Evolutionary conservation across 768 basidiomycete species (phyloP).

Genomic region (Leccinum longicurvipes): DNA sequence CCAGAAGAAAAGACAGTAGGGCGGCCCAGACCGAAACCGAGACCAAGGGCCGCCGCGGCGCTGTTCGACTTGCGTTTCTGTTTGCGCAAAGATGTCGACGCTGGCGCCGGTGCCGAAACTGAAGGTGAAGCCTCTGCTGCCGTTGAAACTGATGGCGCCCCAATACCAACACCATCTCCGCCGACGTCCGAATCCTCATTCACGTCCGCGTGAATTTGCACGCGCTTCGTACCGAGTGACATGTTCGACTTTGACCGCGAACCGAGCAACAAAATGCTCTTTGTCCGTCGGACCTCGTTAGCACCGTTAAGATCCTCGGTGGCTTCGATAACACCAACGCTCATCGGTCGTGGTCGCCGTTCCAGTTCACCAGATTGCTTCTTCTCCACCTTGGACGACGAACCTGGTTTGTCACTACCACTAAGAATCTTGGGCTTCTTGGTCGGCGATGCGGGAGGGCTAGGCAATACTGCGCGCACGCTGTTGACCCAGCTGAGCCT

Average conservation of each 20-base stretch:
- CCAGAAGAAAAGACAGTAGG: not conserved
- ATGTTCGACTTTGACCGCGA: constrained; percentile 23
- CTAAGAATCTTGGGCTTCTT: constrained; percentile 1
- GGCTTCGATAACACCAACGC: constrained; percentile 31
- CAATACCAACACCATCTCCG: not conserved
- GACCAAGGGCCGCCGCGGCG: constrained; percentile 3
- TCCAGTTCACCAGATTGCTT: constrained; percentile 11
- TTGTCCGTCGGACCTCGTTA: constrained; percentile 25
- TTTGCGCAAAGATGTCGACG: constrained; percentile 9
- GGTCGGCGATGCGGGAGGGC: constrained; percentile 30
- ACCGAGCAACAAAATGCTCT: constrained; percentile 31
- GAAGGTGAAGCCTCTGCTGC: not conserved
- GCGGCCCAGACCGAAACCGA: not conserved
- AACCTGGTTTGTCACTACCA: not conserved
- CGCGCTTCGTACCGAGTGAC: constrained; percentile 25
- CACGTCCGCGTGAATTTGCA: constrained; percentile 28
- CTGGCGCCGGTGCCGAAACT: not conserved
- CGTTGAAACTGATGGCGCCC: not conserved
- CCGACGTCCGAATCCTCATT: constrained; percentile 16
- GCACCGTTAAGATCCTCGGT: constrained; percentile 14
- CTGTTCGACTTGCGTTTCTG: constrained; percentile 27
- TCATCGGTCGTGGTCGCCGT: constrained; percentile 18
- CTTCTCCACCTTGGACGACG: constrained; percentile 8
- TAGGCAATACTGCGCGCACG: constrained; percentile 26
- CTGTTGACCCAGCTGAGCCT: constrained; percentile 29